phyloP scores from a whole-genome alignment of 2,329 filamentous ascomycete species.

The Parafenestella ontariensis region DNA sequence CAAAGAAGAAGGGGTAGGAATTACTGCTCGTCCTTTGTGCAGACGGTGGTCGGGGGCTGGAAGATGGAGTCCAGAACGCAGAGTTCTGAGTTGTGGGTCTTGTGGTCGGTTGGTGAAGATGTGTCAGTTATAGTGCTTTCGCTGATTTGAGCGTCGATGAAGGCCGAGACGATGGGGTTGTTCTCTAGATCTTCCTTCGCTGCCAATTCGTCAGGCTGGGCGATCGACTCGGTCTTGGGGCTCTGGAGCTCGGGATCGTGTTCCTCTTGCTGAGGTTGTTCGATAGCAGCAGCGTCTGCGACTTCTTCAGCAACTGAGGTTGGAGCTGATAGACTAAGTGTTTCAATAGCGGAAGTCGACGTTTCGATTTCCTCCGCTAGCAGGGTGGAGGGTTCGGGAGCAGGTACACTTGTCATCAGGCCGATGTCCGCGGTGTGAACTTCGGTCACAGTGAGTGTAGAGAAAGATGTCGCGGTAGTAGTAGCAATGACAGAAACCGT shows the following conservation, averaged over 20 bases:
- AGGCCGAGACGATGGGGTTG: not conserved
- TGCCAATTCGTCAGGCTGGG: not conserved
- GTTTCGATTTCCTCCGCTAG: not conserved
- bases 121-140: not conserved
- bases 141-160: not conserved
- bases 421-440: slow-evolving; percentile 5
- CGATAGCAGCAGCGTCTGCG: not conserved
- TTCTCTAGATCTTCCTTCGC: not conserved
- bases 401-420: not conserved
- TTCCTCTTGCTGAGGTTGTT: not conserved
- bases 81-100: not conserved
- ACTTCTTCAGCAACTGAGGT: not conserved
- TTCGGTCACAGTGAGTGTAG: slow-evolving; percentile 38
- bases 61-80: not conserved
- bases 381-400: not conserved
- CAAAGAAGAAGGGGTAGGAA: not conserved
- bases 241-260: not conserved
- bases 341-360: not conserved
- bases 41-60: not conserved
- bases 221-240: not conserved
- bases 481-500: slow-evolving; percentile 30
- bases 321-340: not conserved
- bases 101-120: not conserved
- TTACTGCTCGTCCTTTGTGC: not conserved
- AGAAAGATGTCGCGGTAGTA: slow-evolving; percentile 32